Conservation (phyloP, 169 alveolate genomes). For the Plasmodium vinckei region DNA sequence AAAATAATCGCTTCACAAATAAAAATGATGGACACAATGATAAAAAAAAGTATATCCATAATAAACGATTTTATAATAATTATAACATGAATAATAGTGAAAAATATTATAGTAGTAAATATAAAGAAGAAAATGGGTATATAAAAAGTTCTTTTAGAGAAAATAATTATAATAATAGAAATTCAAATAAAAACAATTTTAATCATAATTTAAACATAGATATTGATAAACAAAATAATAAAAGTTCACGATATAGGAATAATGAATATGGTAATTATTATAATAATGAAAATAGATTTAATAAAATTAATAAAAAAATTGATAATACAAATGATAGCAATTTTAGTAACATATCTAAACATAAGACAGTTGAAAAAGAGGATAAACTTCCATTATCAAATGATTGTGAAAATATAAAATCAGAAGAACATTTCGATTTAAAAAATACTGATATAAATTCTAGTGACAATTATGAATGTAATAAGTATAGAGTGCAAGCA, state of each 20-base stretch:
- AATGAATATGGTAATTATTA: background rate
- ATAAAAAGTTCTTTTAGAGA: background rate
- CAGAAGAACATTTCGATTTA: conserved; percentile 32
- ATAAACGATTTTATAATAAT: no score
- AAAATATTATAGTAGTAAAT: background rate
- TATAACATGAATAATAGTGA: no score
- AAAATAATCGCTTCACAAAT: no score
- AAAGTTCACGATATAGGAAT: background rate
- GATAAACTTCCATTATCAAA: background rate
- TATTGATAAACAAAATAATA: background rate
- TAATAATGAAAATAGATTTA: background rate
- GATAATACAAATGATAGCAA: background rate
- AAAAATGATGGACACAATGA: no score
- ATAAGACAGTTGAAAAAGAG: background rate
- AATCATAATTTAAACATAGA: conserved; percentile 15
- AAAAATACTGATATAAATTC: background rate
- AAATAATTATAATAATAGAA: background rate
- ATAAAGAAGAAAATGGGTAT: background rate
- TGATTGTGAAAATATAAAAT: conserved; percentile 15
- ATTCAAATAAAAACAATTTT: conserved; percentile 8
- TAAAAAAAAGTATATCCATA: no score
- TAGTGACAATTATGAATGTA: background rate
- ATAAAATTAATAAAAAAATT: background rate
- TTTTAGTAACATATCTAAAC: background rate
- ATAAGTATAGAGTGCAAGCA: background rate